Conservation (phyloP, 305 asterid species). For the Fraxinus paxiana region DNA sequence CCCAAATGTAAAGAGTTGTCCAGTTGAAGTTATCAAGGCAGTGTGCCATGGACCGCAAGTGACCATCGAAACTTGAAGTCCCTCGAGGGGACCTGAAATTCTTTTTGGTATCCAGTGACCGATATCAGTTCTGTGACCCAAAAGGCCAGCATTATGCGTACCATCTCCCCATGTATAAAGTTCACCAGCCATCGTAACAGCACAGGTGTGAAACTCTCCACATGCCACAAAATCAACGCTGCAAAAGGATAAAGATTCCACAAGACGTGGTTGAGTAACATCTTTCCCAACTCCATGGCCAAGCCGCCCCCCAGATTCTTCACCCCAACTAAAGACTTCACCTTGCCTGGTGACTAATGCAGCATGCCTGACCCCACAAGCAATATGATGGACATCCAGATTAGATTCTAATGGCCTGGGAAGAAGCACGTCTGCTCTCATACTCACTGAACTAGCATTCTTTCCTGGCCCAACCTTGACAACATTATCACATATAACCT, state of each 20-base stretch:
- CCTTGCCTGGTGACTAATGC: conserved; percentile 88
- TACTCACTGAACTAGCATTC: conserved; percentile 53
- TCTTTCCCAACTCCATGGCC: conserved; percentile 90
- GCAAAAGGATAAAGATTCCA: conserved; percentile 66
- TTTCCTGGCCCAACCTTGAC: conserved; percentile 78
- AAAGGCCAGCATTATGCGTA: conserved; percentile 77
- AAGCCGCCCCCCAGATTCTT: conserved; percentile 95
- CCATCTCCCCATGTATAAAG: conserved; percentile 99
- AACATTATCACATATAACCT: conserved; percentile 75
- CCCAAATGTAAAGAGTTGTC: conserved; percentile 88
- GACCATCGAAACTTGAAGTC: conserved; percentile 72
- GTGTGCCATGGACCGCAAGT: conserved; percentile 99
- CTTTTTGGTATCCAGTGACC: conserved; percentile 98
- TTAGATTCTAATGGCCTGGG: conserved; percentile 80
- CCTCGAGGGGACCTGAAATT: conserved; percentile 83
- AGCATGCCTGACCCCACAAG: conserved; percentile 91
- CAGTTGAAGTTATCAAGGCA: conserved; percentile 70
- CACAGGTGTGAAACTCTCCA: conserved; percentile 94
- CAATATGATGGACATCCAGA: conserved; percentile 76
- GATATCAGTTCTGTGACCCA: conserved; percentile 76
- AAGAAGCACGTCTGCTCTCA: conserved; percentile 72
- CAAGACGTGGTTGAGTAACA: conserved; percentile 59
- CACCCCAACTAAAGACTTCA: conserved; percentile 95
- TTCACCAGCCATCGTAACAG: conserved; percentile 83
- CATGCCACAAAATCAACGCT: conserved; percentile 83